These are phyloP conservation scores for Oxyria digyna DNA, from an alignment of 148 eudicot genomes.

Conservation along the genomic window DNA sequence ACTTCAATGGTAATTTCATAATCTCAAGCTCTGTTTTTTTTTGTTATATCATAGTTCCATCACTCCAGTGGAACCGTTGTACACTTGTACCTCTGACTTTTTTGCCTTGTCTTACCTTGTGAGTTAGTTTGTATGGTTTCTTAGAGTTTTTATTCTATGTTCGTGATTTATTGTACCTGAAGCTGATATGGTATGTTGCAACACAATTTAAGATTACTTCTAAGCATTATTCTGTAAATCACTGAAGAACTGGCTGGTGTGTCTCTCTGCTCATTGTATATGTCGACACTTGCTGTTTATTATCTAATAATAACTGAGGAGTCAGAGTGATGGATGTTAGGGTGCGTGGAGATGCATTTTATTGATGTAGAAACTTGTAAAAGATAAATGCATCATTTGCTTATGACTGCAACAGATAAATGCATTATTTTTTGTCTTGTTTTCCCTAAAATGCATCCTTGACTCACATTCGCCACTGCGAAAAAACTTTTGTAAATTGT, in stretches of 20 bases:
- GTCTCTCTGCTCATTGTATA: not conserved
- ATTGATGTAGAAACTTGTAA: not conserved
- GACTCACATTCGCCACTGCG: not conserved
- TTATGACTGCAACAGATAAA: not conserved
- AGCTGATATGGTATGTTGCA: not conserved
- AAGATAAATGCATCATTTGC: not conserved
- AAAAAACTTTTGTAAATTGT: not conserved
- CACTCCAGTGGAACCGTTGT: too few species aligned
- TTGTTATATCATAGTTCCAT: not conserved
- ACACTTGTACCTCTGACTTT: not conserved
- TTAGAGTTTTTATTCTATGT: not conserved
- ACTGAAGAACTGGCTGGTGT: not conserved
- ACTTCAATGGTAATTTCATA: constrained; percentile 41
- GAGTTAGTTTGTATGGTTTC: not conserved
- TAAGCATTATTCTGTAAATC: not conserved
- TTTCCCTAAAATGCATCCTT: not conserved
- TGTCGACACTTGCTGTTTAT: not conserved
- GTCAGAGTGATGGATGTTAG: not conserved
- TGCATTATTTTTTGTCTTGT: too few species aligned
- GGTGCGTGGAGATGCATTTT: not conserved
- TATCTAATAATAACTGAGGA: not conserved
- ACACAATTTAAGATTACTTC: not conserved
- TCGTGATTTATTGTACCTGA: not conserved
- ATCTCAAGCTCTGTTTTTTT: not conserved
- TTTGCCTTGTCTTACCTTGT: not conserved